These are phyloP conservation scores for Flaveria brownii DNA, from an alignment of 129 eudicot genomes.

Conservation along the genomic window DNA sequence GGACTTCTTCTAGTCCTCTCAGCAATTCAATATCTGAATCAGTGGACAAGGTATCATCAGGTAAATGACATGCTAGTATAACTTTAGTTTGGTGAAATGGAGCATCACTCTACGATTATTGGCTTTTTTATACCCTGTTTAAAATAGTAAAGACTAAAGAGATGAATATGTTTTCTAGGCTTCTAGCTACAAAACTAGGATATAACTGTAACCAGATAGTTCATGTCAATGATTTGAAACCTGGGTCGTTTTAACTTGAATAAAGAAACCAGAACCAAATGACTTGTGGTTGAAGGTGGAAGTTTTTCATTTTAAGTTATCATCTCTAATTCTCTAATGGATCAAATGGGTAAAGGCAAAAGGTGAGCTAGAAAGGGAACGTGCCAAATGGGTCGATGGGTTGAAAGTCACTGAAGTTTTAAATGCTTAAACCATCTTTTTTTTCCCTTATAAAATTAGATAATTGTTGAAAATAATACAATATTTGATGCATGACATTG, in stretches of 20 bases:
- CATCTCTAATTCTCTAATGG: not conserved
- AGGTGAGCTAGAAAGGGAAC: not conserved
- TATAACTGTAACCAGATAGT: not conserved
- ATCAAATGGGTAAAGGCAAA: not conserved
- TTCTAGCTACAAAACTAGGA: slow-evolving; percentile 4
- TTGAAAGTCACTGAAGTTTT: not conserved
- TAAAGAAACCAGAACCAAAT: not conserved
- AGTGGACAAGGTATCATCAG: slow-evolving; percentile 97
- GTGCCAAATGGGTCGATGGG: not conserved
- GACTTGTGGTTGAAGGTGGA: not conserved
- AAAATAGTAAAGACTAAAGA: not conserved
- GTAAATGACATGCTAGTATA: slow-evolving; percentile 43
- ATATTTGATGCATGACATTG: not conserved
- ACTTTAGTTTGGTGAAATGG: not conserved
- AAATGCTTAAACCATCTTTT: not conserved
- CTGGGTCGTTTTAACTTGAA: slow-evolving; percentile 10
- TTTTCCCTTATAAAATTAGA: not conserved
- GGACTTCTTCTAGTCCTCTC: slow-evolving; percentile 89
- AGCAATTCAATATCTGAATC: slow-evolving; percentile 86
- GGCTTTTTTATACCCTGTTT: not conserved
- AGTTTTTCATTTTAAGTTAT: not conserved
- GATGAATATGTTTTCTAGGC: slow-evolving; percentile 5
- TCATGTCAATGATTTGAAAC: slow-evolving; percentile 3
- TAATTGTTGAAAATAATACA: not conserved
- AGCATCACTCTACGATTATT: not conserved